These are phyloP conservation scores for Monosporozyma aerobia DNA, from an alignment of 805 yeast genomes.

Conservation along the genomic window DNA sequence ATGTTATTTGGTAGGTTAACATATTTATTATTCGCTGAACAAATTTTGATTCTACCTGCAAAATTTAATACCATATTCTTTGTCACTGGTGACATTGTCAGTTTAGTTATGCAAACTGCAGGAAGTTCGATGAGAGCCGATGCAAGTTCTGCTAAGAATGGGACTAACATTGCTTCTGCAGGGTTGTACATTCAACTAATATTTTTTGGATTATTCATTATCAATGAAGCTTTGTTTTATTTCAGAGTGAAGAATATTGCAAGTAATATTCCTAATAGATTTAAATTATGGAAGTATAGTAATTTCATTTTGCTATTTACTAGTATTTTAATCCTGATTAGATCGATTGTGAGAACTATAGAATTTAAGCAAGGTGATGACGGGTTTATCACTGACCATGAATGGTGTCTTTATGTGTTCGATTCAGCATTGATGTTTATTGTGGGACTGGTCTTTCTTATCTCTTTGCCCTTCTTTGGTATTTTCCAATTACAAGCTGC, in stretches of 20 bases:
- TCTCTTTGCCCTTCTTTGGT: constrained; percentile 6
- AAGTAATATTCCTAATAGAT: not conserved
- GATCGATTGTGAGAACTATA: constrained; percentile 27
- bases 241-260: constrained; percentile 1
- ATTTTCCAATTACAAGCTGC: constrained; percentile 11
- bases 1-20: constrained; percentile 26
- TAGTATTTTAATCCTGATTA: constrained; percentile 18
- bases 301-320: constrained; percentile 9
- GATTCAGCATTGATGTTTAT: constrained; percentile 24
- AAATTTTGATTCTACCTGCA: constrained; percentile 14
- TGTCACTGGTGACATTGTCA: constrained; percentile 27
- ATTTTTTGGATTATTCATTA: constrained; percentile 24
- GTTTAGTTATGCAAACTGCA: constrained; percentile 24
- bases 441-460: constrained; percentile 5
- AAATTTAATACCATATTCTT: constrained; percentile 22
- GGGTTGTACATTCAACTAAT: constrained; percentile 30
- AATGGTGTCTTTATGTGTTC: constrained; percentile 21
- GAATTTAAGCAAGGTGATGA: constrained; percentile 25
- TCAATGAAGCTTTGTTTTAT: constrained; percentile 12
- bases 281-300: constrained; percentile 8
- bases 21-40: constrained; percentile 11
- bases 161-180: constrained; percentile 19
- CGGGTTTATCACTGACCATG: constrained; percentile 22
- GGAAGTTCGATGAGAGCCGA: constrained; percentile 27
- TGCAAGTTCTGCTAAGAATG: constrained; percentile 6